Evolutionary conservation across 2,329 filamentous ascomycete species (phyloP).

Genomic region (Magnaporthiopsis incrustans): DNA sequence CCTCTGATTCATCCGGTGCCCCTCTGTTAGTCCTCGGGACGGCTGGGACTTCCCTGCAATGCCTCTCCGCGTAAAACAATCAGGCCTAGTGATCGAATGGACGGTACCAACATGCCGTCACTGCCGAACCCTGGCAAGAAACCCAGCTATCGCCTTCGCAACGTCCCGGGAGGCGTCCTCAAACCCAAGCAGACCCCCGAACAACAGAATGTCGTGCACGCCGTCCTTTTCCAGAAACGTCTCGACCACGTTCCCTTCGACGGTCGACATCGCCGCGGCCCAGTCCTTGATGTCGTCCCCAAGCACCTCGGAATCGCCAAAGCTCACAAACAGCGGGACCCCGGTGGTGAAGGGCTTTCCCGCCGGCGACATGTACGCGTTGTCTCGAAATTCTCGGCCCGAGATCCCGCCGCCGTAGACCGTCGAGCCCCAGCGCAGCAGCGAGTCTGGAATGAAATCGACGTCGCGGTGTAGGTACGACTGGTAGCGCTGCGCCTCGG

Average conservation of each 20-base stretch:
- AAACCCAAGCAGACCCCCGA: constrained; percentile 31
- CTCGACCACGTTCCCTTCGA: constrained; percentile 29
- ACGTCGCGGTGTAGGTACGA: background rate
- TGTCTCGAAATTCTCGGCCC: constrained; percentile 18
- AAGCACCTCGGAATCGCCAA: constrained; percentile 32
- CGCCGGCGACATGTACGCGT: constrained; percentile 27
- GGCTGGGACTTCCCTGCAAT: too few relatives aligned
- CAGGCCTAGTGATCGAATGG: background rate
- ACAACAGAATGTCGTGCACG: constrained; percentile 34
- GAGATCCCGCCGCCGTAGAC: constrained; percentile 22
- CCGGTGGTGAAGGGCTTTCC: constrained; percentile 28
- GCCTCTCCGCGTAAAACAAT: too few relatives aligned
- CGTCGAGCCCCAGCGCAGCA: constrained; percentile 29
- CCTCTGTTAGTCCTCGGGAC: too few relatives aligned
- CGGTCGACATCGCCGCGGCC: constrained; percentile 25
- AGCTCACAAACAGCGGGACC: constrained; percentile 31
- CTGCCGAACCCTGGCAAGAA: background rate
- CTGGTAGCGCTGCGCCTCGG: constrained; percentile 14
- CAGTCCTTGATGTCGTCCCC: constrained; percentile 29
- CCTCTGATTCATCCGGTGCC: too few relatives aligned
- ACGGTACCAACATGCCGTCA: background rate
- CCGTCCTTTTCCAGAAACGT: constrained; percentile 28
- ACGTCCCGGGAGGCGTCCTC: constrained; percentile 14
- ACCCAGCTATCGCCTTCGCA: background rate
- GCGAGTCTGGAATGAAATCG: background rate